These are phyloP conservation scores for Gyromitra esculenta DNA, from an alignment of 2,329 filamentous ascomycete genomes.

Conservation along the genomic window DNA sequence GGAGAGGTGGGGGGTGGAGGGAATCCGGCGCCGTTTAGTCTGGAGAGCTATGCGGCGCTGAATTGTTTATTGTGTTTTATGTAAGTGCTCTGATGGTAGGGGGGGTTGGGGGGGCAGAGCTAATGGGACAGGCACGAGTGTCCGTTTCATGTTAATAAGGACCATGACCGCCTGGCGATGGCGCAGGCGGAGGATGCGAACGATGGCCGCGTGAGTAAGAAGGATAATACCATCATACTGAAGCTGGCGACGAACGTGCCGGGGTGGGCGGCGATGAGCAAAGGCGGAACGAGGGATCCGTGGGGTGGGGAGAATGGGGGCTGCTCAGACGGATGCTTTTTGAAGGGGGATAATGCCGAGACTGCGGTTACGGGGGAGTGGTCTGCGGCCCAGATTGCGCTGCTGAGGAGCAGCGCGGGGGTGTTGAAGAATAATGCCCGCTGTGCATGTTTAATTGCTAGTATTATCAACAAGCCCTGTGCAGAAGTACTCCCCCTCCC, in stretches of 20 bases:
- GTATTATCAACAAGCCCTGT: slow-evolving; percentile 53
- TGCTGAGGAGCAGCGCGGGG: slow-evolving; percentile 43
- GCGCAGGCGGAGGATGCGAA: slow-evolving; percentile 7
- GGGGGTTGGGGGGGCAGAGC: neutral
- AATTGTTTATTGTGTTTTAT: slow-evolving; percentile 54
- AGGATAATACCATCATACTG: slow-evolving; percentile 30
- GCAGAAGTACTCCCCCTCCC: slow-evolving; percentile 44
- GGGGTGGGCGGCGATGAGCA: slow-evolving; percentile 38
- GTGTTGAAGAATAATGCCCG: slow-evolving; percentile 54
- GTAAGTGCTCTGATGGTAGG: slow-evolving; percentile 15
- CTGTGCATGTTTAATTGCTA: slow-evolving; percentile 52
- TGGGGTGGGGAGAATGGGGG: slow-evolving; percentile 25
- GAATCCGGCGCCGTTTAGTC: slow-evolving; percentile 50
- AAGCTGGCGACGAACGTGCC: slow-evolving; percentile 45
- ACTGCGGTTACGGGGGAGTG: slow-evolving; percentile 26
- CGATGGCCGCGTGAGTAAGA: slow-evolving; percentile 1
- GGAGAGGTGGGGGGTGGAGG: neutral
- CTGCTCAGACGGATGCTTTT: slow-evolving; percentile 50
- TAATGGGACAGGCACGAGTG: slow-evolving; percentile 52
- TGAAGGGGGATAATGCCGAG: slow-evolving; percentile 35
- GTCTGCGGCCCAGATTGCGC: slow-evolving; percentile 46
- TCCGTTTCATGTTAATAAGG: slow-evolving; percentile 54
- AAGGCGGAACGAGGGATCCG: slow-evolving; percentile 30
- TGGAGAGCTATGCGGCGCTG: slow-evolving; percentile 54
- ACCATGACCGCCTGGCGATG: slow-evolving; percentile 50